Evolutionary conservation across 768 basidiomycete genomes (phyloP).

Genomic region (Chiua virens): DNA sequence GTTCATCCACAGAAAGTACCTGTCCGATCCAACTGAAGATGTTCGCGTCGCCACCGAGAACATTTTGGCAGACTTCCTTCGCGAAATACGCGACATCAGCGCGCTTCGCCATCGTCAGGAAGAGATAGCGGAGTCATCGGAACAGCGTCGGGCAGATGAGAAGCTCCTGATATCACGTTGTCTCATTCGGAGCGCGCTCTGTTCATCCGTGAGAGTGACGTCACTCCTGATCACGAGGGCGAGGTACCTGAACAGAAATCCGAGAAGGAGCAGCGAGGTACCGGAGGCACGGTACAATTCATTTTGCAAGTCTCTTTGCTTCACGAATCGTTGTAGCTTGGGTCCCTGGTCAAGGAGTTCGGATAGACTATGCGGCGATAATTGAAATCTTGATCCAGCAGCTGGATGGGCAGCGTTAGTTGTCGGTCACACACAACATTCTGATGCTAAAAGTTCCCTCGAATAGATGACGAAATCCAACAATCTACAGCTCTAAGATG

Average conservation of each 20-base stretch:
- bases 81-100: conserved; percentile 87
- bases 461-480: conserved; percentile 83
- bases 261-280: conserved; percentile 53
- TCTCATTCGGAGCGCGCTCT: conserved; percentile 57
- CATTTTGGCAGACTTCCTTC: conserved; percentile 83
- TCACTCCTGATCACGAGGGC: conserved; percentile 36
- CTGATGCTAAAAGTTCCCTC: conserved; percentile 1
- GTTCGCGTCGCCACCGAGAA: conserved; percentile 90
- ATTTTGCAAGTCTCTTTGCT: conserved; percentile 3
- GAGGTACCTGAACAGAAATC: conserved; percentile 45
- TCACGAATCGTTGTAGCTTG: conserved; percentile 52
- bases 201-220: conserved; percentile 52
- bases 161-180: conserved; percentile 59
- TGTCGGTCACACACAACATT: background rate
- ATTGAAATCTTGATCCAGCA: conserved; percentile 92
- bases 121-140: conserved; percentile 44
- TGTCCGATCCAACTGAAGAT: conserved; percentile 93
- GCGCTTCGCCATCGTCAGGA: conserved; percentile 66
- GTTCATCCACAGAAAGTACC: conserved; percentile 72
- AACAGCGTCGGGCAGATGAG: conserved; percentile 48
- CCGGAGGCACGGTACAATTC: conserved; percentile 51
- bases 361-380: conserved; percentile 87
- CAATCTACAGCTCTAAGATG: conserved; percentile 92
- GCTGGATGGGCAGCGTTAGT: conserved; percentile 78
- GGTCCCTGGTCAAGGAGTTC: conserved; percentile 93